These are phyloP conservation scores for Anisodus tanguticus DNA, from an alignment of 257 asterid genomes.

Conservation along the genomic window DNA sequence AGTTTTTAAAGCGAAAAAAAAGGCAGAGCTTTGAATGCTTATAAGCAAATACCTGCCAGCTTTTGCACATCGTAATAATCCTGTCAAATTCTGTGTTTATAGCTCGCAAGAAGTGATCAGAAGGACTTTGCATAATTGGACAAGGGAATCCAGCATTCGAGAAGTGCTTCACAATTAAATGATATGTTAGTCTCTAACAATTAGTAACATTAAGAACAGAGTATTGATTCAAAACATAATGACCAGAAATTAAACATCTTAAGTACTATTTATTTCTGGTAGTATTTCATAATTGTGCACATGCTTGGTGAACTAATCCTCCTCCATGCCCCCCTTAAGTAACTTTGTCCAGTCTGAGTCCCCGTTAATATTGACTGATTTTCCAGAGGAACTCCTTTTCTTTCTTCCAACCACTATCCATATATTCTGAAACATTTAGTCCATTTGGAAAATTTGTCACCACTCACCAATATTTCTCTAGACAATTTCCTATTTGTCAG, in stretches of 20 bases:
- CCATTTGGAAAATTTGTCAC: neutral
- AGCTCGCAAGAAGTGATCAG: slow-evolving; percentile 97
- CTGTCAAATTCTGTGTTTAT: slow-evolving; percentile 94
- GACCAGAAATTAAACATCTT: neutral
- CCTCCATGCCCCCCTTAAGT: slow-evolving; percentile 13
- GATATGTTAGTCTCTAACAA: slow-evolving; percentile 14
- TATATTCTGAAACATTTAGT: neutral
- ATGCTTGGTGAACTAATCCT: neutral
- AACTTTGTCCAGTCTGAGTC: neutral
- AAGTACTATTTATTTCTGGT: neutral
- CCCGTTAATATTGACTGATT: neutral
- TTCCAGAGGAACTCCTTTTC: neutral
- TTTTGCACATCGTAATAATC: slow-evolving; percentile 97
- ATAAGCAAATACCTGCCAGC: slow-evolving; percentile 81
- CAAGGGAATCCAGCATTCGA: slow-evolving; percentile 99
- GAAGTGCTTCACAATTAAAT: slow-evolving; percentile 71
- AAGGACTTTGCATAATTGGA: slow-evolving; percentile 99
- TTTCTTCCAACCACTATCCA: slow-evolving; percentile 10
- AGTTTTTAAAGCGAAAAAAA: neutral
- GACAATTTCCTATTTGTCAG: neutral
- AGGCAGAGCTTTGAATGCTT: neutral
- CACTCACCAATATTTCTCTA: slow-evolving; percentile 24
- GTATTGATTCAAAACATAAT: neutral
- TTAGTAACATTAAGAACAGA: neutral
- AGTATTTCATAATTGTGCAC: neutral